Evolutionary conservation across 306 rosid genomes (phyloP).

Genomic region (Coriaria nepalensis): DNA sequence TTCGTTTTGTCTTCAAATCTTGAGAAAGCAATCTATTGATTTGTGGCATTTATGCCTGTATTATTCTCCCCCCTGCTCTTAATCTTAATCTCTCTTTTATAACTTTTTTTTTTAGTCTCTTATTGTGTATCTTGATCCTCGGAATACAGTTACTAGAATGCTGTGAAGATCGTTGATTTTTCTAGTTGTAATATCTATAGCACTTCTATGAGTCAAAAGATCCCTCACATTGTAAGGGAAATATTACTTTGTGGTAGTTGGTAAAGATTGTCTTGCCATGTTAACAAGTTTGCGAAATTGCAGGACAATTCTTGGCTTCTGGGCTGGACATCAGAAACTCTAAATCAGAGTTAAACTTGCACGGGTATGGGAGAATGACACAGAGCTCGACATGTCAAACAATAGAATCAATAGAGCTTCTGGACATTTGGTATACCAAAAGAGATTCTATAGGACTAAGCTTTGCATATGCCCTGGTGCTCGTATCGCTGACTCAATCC

Average conservation of each 20-base stretch:
- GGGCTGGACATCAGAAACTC: constrained; percentile 99
- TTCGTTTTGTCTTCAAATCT: too few relatives aligned
- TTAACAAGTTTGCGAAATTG: constrained; percentile 16
- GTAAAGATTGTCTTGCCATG: background rate
- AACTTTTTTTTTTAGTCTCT: too few relatives aligned
- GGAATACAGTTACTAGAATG: too few relatives aligned
- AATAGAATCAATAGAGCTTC: constrained; percentile 82
- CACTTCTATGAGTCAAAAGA: too few relatives aligned
- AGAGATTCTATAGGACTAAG: constrained; percentile 70
- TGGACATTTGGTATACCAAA: constrained; percentile 74
- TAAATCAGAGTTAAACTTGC: constrained; percentile 91
- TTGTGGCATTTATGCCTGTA: too few relatives aligned
- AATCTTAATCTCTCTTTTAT: too few relatives aligned
- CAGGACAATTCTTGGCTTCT: constrained; percentile 86
- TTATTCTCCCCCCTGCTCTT: too few relatives aligned
- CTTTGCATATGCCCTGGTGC: constrained; percentile 99
- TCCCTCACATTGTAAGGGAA: background rate
- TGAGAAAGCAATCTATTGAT: too few relatives aligned
- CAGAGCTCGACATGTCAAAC: constrained; percentile 81
- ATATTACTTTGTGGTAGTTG: background rate
- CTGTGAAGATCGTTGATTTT: too few relatives aligned
- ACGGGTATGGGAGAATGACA: constrained; percentile 89
- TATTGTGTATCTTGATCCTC: too few relatives aligned
- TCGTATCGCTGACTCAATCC: constrained; percentile 85
- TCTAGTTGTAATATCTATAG: too few relatives aligned